Conservation (phyloP, 2,329 filamentous ascomycete genomes). For the Hysterium pulicare region DNA sequence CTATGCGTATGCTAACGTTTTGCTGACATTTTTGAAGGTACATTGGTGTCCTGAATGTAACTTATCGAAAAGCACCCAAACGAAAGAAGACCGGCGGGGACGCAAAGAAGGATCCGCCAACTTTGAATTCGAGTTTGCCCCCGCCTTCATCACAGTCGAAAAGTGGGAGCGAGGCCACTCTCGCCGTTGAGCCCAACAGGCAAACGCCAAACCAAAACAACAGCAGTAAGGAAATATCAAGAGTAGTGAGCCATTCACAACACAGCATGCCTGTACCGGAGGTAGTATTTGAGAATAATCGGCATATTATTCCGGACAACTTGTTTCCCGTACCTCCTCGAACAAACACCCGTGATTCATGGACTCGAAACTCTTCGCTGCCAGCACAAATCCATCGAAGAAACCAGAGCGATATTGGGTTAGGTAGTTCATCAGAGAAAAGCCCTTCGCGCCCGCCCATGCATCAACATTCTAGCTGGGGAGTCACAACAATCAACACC, state of each 20-base stretch:
- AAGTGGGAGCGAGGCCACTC: conserved; percentile 2
- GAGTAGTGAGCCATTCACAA: conserved; percentile 72
- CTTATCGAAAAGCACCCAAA: conserved; percentile 79
- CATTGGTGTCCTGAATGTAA: conserved; percentile 94
- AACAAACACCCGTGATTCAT: conserved; percentile 36
- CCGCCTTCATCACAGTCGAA: conserved; percentile 16
- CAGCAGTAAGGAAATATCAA: conserved; percentile 18
- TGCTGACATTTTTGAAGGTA: conserved; percentile 58
- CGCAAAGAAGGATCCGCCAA: conserved; percentile 18
- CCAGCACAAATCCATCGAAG: conserved; percentile 33
- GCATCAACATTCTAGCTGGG: conserved; percentile 64
- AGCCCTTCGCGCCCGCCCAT: conserved; percentile 39
- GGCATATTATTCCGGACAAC: conserved; percentile 84
- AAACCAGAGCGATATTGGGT: conserved; percentile 33
- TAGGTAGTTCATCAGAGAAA: conserved; percentile 13
- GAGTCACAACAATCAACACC: conserved; percentile 86
- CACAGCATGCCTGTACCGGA: conserved; percentile 74
- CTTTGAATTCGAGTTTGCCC: not conserved
- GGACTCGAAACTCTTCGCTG: conserved; percentile 25
- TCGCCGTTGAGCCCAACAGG: conserved; percentile 15
- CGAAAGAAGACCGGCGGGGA: conserved; percentile 46
- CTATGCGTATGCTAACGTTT: conserved; percentile 27
- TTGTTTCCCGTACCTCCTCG: conserved; percentile 64
- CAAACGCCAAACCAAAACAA: conserved; percentile 9
- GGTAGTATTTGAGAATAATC: conserved; percentile 90